Evolutionary conservation across 208 protist genomes (phyloP).

Genomic region (Leishmania braziliensis): DNA sequence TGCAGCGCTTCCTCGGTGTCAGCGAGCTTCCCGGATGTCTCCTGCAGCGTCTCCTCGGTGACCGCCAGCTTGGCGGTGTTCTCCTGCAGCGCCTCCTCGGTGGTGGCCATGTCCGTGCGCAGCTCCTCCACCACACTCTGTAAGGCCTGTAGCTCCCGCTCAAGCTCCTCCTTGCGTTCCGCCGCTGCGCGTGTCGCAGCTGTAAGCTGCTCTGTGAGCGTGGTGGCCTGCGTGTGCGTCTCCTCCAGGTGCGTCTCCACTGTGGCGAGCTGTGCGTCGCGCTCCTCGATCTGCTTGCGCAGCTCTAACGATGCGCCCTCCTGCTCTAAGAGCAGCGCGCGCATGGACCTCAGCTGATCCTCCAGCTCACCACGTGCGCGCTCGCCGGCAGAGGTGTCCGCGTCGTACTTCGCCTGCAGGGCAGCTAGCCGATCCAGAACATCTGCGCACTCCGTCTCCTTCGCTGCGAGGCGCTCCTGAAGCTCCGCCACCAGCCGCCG

Average conservation of each 20-base stretch:
- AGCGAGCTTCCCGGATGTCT: constrained; percentile 25
- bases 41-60: constrained; percentile 40
- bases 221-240: constrained; percentile 4
- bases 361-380: constrained; percentile 25
- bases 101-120: background rate
- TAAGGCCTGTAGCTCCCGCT: constrained; percentile 27
- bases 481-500: constrained; percentile 19
- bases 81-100: constrained; percentile 15
- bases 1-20: constrained; percentile 34
- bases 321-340: constrained; percentile 19
- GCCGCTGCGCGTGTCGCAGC: background rate
- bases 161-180: constrained; percentile 10
- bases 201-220: background rate
- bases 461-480: constrained; percentile 21
- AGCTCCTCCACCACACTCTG: constrained; percentile 7
- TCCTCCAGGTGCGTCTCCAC: constrained; percentile 19
- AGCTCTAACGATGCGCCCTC: background rate
- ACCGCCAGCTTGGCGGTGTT: constrained; percentile 27
- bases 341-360: constrained; percentile 22
- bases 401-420: constrained; percentile 7
- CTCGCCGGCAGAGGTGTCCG: background rate
- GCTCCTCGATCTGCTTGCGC: constrained; percentile 13
- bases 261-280: constrained; percentile 5
- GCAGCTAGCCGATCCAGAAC: constrained; percentile 21
- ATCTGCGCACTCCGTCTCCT: constrained; percentile 34